Evolutionary conservation across 371 early-diverging fungal species (phyloP), one percentile per base, ranked within the genome.

Genomic region (Ordospora colligata): DNA sequence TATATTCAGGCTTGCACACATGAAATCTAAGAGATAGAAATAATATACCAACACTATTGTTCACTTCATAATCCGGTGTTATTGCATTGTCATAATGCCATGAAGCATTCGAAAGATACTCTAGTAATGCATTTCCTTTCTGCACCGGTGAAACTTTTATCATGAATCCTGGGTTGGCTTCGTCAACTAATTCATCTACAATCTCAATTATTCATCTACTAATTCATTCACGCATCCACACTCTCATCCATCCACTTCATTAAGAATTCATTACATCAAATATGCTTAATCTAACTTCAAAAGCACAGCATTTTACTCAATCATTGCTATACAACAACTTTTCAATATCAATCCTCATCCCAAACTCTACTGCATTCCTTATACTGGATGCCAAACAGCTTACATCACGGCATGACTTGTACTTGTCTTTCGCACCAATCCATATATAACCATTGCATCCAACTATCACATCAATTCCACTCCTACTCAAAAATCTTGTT

Each of bases 401-500:
- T 32, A 32, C 32, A 32, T 32, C 32, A 32, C 32, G 32, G 32
- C 5, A 32, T 32, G 32, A 32, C 32, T 32, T 32, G 37, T 58
- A n/a, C 17, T 58, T 19, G 11, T 17, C 17, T 1, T 7, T 37
- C 10, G 17, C 40, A 14, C 58, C 58, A 37, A 73, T 51, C 91
- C 92, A 94, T 63, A 95, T 90, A 78, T 92, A 93, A 0, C 97
- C 97, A 79, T 98, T 98, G 27, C 93, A 80, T 7, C 97, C 99
- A 54, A 95, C 84, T 53, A 95, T 90, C 12, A 95, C 85, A 78
- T 93, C 90, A 10, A 96, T 89, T 37, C 92, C 93, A 69, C 89
- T 44, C 25, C 49, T 64, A 5, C 46, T 52, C 12, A 81, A 23
- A 53, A 73, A 79, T 45, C 75, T 67, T 10, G 76, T 62, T 58